Conservation (phyloP, 2,329 filamentous ascomycete genomes). For the Immersiporthe knoxdaviesiana region DNA sequence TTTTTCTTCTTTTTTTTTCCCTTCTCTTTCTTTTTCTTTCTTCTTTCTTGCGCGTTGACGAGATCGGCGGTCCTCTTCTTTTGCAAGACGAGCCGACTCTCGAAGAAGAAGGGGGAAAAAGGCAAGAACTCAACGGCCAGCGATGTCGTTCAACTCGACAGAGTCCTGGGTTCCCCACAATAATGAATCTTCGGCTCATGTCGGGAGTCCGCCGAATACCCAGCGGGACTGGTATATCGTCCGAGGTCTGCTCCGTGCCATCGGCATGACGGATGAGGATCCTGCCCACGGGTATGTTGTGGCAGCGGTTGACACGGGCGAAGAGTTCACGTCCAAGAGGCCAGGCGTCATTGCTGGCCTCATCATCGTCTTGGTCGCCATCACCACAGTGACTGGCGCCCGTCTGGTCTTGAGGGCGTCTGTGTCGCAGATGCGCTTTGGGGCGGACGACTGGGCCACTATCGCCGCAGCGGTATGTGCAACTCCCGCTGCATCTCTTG, state of each 20-base stretch:
- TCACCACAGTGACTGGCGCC: conserved; percentile 36
- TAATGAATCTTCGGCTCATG: conserved; percentile 7
- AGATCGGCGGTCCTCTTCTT: conserved; percentile 5
- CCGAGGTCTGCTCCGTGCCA: conserved; percentile 33
- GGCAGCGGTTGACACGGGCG: conserved; percentile 30
- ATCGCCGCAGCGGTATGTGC: conserved; percentile 39
- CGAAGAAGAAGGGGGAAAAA: too few species aligned
- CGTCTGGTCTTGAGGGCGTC: conserved; percentile 37
- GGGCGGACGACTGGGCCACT: conserved; percentile 40
- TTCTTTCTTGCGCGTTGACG: neutral
- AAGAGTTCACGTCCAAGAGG: conserved; percentile 35
- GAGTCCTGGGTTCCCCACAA: conserved; percentile 8
- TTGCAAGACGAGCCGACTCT: neutral
- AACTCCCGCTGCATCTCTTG: too few species aligned
- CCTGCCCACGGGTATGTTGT: conserved; percentile 31
- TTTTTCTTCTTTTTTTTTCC: too few species aligned
- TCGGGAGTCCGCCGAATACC: conserved; percentile 30
- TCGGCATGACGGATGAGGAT: conserved; percentile 31
- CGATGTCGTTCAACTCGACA: conserved; percentile 18
- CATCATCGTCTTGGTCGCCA: conserved; percentile 36
- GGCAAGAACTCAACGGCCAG: too few species aligned
- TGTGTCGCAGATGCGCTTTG: conserved; percentile 36
- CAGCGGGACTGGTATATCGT: conserved; percentile 38
- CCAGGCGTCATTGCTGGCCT: conserved; percentile 37
- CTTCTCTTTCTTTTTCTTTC: too few species aligned